Conservation (phyloP, 805 yeast genomes). For the Kazachstania viticola region DNA sequence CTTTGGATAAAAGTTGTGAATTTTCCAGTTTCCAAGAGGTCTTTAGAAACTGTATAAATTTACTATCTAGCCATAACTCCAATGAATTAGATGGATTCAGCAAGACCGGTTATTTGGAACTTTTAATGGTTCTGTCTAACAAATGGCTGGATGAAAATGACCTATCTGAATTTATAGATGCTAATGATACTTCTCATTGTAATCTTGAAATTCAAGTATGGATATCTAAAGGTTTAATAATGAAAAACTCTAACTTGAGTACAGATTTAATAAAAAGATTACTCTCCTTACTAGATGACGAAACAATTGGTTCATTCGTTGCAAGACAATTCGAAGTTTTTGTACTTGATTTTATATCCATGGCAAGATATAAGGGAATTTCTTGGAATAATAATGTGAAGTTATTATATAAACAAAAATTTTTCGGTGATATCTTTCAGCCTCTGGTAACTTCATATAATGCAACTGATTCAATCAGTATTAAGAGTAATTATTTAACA, state of each 20-base stretch:
- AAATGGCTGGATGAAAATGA: conserved; percentile 19
- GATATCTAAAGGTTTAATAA: conserved; percentile 58
- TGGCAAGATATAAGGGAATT: conserved; percentile 36
- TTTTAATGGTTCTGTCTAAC: conserved; percentile 18
- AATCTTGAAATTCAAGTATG: conserved; percentile 51
- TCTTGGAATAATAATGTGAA: conserved; percentile 46
- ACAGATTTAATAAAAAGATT: conserved; percentile 23
- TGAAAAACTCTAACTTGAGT: conserved; percentile 40
- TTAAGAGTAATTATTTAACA: conserved; percentile 44
- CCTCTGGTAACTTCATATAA: conserved; percentile 39
- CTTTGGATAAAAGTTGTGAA: conserved; percentile 33
- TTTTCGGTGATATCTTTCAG: conserved; percentile 53
- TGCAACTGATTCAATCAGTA: conserved; percentile 11
- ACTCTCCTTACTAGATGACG: conserved; percentile 29
- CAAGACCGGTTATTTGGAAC: conserved; percentile 20
- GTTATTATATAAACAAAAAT: conserved; percentile 67
- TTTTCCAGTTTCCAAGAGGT: conserved; percentile 13
- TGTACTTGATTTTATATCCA: conserved; percentile 54
- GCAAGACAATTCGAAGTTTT: conserved; percentile 54
- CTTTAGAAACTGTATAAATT: conserved; percentile 2
- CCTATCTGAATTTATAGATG: conserved; percentile 7
- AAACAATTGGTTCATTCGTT: conserved; percentile 27
- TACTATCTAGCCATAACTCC: background rate
- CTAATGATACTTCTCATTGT: conserved; percentile 9
- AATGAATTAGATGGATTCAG: conserved; percentile 8